Evolutionary conservation across 208 protist species (phyloP), one percentile per base, ranked within the genome.

Genomic region (Angomonas ambiguus): DNA sequence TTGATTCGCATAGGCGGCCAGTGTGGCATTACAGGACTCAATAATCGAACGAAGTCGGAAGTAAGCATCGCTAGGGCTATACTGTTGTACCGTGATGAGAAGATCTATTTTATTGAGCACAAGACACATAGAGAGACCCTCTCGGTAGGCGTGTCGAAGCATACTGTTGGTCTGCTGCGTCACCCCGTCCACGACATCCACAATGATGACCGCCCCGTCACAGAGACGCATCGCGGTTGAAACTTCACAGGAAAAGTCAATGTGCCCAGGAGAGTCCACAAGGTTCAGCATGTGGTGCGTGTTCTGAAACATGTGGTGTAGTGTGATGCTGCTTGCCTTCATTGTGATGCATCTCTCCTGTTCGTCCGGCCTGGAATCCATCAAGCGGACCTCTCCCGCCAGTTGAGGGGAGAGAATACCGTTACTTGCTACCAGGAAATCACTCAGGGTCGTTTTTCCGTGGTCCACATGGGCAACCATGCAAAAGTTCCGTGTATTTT

Each of bases 21-120:
- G 81, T 28, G 88, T 65, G 4, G 88, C 91, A 71, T 97, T 98
- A 48, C 93, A 95, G 41, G 98, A 89, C 79, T 98, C 93, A 31
- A 99, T 79, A 45, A 99, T 92, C 28, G 79, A 69, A 24, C 98
- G 83, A 72, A 98, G 96, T 38, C 90, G 72, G 63, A 98, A 87
- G 41, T 98, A 95, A 1, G 82, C 84, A 85, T 89, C 98, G 84
- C 74, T 83, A 6, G 69, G 93, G 71, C 57, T 92, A 79, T 96
- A 73, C 67, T 98, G 79, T 64, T 99, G 83, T 51, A 98, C 91
- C 6, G 82, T 78, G 60, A 99, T 91, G 16, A 98, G 78, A 32
- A 98, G 77, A 77, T 99, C 98, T 18, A 99, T 97, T 76, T 99
- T 99, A 82, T 99, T 99, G 11, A 99, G 77, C 6, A 99, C 96